A percentile compares a stretch with the other conserved stretches of the same genome.
phyloP scores from a whole-genome alignment of 2,329 filamentous ascomycete genomes.

The Mycosphaerella sp. region DNA sequence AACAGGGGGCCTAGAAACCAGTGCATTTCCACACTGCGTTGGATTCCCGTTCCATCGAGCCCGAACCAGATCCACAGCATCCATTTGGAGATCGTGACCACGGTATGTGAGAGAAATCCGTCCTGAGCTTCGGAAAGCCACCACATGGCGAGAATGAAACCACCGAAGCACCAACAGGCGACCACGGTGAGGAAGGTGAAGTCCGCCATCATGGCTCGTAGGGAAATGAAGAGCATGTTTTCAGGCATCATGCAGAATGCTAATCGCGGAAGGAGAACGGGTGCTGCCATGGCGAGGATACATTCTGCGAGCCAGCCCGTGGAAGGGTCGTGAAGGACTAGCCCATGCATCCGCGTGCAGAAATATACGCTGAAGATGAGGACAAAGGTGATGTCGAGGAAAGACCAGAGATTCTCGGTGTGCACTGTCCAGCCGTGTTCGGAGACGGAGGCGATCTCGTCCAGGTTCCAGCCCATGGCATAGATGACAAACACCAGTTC shows the following conservation, averaged over 20 bases:
- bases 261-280: conserved; percentile 68
- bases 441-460: conserved; percentile 68
- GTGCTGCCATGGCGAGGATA: conserved; percentile 71
- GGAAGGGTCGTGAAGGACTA: conserved; percentile 41
- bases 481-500: conserved; percentile 68
- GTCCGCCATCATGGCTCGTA: conserved; percentile 79
- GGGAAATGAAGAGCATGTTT: conserved; percentile 74
- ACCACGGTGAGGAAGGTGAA: conserved; percentile 71
- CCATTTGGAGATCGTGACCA: conserved; percentile 75
- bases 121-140: conserved; percentile 63
- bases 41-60: conserved; percentile 60
- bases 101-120: conserved; percentile 32
- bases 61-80: conserved; percentile 94
- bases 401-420: conserved; percentile 83
- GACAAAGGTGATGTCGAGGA: conserved; percentile 74
- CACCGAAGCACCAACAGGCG: conserved; percentile 75
- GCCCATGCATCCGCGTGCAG: conserved; percentile 59
- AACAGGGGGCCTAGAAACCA: conserved; percentile 69
- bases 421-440: conserved; percentile 76
- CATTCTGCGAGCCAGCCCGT: conserved; percentile 53
- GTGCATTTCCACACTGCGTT: conserved; percentile 62
- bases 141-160: conserved; percentile 70
- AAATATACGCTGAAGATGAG: conserved; percentile 64
- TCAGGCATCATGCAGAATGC: conserved; percentile 79
- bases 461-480: conserved; percentile 69